Base-by-base conservation (phyloP, 345 rosid species). In the Eucalyptus pauciflora region DNA sequence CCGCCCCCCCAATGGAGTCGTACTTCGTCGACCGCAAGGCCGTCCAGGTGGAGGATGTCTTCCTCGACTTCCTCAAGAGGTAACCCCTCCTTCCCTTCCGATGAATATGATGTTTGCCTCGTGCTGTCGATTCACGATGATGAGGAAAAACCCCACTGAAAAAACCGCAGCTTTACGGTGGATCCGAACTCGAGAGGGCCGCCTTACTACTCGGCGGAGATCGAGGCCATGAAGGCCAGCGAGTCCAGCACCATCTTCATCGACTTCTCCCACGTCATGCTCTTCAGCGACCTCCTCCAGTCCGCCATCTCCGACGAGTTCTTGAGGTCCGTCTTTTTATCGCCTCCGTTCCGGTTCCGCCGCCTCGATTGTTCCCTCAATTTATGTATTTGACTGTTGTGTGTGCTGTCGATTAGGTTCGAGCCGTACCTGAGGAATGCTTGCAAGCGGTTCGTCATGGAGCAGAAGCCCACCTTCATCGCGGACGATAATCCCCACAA, bases 41-140 rank as follows among this genome's bases (percentile, higher is more conserved):
- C 10, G 94, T 95, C 58, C 94, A 92, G 87, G 99, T 98, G 25
- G 99, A 98, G 93, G 95, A 95, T 83, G 91, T 95, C 87, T 98
- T 98, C 95, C 93, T 98, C 86, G 97, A 97, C 41, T 96, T 97
- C 91, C 98, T 98, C 90, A 95, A 94, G 93, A 94, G 98, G 99
- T 97, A 81, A 51, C 69, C 69, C 18, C 2, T n/a, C 24, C 27
- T 90, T 22, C 27, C 64, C 88, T 85, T 89, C 25, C 85, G 18
- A 4, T 11, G 13, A 31, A 46, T 13, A 45, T 24, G 1, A 11
- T n/a, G 69, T 10, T 11, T 71, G n/a, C 25, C 25, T 88, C 20
- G 10, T 9, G 13, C 10, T 17, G 46, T 41, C 76, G 71, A 83
- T 85, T 18, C n/a, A 89, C 71, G 81, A 37, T 87, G 50, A 71